phyloP scores from a whole-genome alignment of 2,329 filamentous ascomycete species.

The Didymosphaeria variabile region DNA sequence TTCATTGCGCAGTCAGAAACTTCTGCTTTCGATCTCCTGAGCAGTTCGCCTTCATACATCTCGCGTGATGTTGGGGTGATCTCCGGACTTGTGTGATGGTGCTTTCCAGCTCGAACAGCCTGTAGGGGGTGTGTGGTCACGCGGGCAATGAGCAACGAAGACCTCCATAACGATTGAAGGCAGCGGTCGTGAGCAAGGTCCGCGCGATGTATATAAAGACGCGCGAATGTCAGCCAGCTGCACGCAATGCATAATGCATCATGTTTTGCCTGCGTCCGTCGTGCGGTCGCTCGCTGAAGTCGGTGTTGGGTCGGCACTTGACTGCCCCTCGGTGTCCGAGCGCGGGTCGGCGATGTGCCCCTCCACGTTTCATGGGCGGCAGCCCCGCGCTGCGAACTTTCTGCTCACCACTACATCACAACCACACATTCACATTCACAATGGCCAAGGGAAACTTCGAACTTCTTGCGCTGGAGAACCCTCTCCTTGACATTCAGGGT shows the following conservation, averaged over 20 bases:
- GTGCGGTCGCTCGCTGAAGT: background rate
- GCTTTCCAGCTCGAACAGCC: background rate
- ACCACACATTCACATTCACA: constrained; percentile 31
- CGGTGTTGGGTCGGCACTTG: background rate
- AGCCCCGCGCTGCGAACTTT: constrained; percentile 14
- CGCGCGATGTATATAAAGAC: background rate
- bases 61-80: background rate
- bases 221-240: background rate
- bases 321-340: constrained; percentile 4
- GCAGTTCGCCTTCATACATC: background rate
- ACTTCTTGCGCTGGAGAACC: constrained; percentile 95
- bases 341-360: constrained; percentile 6
- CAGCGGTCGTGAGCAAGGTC: background rate
- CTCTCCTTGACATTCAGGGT: constrained; percentile 96
- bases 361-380: constrained; percentile 8
- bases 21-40: background rate
- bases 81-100: background rate
- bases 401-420: background rate
- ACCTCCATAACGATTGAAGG: background rate
- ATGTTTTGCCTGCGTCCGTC: constrained; percentile 1
- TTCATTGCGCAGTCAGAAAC: no score
- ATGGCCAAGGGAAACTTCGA: constrained; percentile 86
- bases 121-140: background rate
- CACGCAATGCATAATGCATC: background rate
- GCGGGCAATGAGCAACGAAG: background rate